These are phyloP conservation scores for Lumnitzera littorea DNA, from an alignment of 345 rosid species.

Conservation along the genomic window DNA sequence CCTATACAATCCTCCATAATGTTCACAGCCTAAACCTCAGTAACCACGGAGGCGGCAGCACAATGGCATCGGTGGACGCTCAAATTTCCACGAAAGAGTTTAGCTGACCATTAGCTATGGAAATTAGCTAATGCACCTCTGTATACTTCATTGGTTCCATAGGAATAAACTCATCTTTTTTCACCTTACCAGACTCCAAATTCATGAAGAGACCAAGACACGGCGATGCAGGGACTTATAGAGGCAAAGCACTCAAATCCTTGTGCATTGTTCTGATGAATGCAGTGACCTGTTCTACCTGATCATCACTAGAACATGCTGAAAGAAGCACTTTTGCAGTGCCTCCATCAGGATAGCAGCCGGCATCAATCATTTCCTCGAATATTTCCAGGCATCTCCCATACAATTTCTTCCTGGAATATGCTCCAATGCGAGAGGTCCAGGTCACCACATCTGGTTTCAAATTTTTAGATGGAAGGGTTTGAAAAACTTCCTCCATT, in stretches of 20 bases:
- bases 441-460: slow-evolving; percentile 83
- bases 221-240: slow-evolving; percentile 3
- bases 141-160: no score
- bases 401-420: slow-evolving; percentile 76
- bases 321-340: slow-evolving; percentile 80
- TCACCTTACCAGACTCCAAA: not conserved
- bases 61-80: no score
- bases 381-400: slow-evolving; percentile 63
- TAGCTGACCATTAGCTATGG: no score
- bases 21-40: no score
- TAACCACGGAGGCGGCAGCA: no score
- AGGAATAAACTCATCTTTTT: not conserved
- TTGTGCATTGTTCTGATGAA: slow-evolving; percentile 80
- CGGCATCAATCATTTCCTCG: slow-evolving; percentile 85
- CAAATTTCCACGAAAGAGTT: no score
- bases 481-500: slow-evolving; percentile 51
- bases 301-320: slow-evolving; percentile 72
- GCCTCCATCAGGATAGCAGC: slow-evolving; percentile 78
- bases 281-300: slow-evolving; percentile 65
- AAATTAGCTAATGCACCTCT: no score
- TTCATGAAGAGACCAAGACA: not conserved
- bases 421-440: slow-evolving; percentile 79
- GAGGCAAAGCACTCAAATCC: slow-evolving; percentile 34
- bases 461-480: slow-evolving; percentile 31
- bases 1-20: no score